Conservation (phyloP, 176 grass and related monocot species). For the Rhynchospora tenuis region DNA sequence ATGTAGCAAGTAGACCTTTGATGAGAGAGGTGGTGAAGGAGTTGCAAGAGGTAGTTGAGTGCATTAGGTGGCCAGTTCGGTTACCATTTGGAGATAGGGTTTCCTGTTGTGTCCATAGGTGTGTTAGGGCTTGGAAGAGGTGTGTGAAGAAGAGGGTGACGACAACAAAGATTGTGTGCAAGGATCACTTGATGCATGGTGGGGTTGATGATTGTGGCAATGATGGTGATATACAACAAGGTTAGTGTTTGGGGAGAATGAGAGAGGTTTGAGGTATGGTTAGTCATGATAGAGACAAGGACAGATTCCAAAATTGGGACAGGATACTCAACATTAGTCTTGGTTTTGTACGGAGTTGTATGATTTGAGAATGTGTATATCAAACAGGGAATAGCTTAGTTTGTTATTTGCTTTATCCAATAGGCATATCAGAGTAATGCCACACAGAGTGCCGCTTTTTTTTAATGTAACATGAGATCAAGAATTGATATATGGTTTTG, state of each 20-base stretch:
- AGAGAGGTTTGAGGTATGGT: neutral
- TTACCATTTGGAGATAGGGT: neutral
- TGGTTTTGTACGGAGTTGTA: neutral
- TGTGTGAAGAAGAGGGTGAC: constrained; percentile 36
- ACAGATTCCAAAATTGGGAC: constrained; percentile 13
- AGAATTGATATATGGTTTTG: neutral
- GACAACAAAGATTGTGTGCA: constrained; percentile 73
- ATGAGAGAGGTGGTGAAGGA: constrained; percentile 71
- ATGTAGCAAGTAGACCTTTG: constrained; percentile 34
- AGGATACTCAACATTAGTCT: neutral
- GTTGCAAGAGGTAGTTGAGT: constrained; percentile 45
- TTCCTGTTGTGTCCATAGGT: constrained; percentile 27
- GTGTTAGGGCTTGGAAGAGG: constrained; percentile 47
- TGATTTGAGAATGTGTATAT: constrained; percentile 7
- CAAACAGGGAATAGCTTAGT: neutral
- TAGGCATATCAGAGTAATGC: neutral
- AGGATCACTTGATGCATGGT: constrained; percentile 38
- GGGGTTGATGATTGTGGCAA: constrained; percentile 15
- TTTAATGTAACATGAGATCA: neutral
- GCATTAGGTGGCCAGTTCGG: constrained; percentile 21
- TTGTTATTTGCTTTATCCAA: neutral
- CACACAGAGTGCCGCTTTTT: neutral
- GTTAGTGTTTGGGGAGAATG: neutral
- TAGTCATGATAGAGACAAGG: constrained; percentile 13
- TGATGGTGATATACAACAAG: constrained; percentile 14